Percentiles rank a stretch among this genome's conserved stretches.
phyloP scores from a whole-genome alignment of 257 asterid species.

The Echites panduratus region DNA sequence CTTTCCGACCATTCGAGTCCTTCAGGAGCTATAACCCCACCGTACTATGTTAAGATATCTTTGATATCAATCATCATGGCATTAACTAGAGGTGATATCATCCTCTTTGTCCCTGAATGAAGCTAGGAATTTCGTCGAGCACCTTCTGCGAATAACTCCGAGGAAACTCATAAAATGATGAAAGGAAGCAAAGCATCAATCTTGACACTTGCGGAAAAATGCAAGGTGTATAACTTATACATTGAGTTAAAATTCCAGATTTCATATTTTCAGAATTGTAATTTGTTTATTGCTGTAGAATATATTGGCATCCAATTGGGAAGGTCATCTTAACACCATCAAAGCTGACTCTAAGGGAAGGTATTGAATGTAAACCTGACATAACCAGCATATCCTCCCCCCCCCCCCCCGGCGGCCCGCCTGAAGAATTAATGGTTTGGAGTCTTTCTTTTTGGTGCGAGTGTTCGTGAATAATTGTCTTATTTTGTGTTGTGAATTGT shows the following conservation, averaged over 20 bases:
- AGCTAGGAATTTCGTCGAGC: slow-evolving; percentile 20
- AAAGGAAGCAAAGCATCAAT: slow-evolving; percentile 49
- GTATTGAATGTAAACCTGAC: slow-evolving; percentile 26
- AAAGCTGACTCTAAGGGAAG: slow-evolving; percentile 84
- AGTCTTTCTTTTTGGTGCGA: neutral
- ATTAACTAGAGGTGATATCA: too few species aligned
- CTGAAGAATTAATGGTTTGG: neutral
- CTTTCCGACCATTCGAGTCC: neutral
- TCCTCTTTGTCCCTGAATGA: too few species aligned
- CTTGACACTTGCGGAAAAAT: slow-evolving; percentile 59
- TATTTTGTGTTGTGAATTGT: neutral
- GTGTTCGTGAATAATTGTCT: neutral
- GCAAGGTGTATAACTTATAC: slow-evolving; percentile 45
- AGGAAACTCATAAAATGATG: slow-evolving; percentile 12
- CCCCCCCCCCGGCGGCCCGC: too few species aligned
- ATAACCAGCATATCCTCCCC: neutral
- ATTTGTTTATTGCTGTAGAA: slow-evolving; percentile 36
- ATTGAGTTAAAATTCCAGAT: neutral
- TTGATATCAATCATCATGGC: too few species aligned
- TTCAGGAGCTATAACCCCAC: neutral
- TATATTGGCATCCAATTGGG: slow-evolving; percentile 83
- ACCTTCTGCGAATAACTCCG: slow-evolving; percentile 15
- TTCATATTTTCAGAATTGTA: neutral
- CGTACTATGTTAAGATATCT: too few species aligned
- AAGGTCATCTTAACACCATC: slow-evolving; percentile 68